Conservation (phyloP, 352 stramenopile species). For the Phytophthora sojae region DNA sequence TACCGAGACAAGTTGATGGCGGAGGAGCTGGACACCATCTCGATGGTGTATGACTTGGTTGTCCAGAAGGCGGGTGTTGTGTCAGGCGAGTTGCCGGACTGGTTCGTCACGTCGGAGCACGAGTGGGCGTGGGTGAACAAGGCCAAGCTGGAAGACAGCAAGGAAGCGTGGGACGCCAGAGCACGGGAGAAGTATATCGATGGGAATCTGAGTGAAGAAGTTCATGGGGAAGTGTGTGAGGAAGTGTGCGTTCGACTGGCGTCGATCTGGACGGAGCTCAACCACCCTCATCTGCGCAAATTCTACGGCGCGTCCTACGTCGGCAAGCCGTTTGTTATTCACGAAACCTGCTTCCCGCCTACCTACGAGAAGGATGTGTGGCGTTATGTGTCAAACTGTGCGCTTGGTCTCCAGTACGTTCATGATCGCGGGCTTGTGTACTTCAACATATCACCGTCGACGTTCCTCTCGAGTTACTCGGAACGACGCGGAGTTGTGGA, state of each 20-base stretch:
- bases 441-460: not conserved
- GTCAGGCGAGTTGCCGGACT: not conserved
- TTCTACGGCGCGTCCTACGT: not conserved
- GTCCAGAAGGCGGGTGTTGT: not conserved
- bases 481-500: not conserved
- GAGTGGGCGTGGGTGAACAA: not conserved
- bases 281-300: not conserved
- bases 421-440: not conserved
- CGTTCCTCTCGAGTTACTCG: not conserved
- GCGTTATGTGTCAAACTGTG: not conserved
- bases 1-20: constrained; percentile 1
- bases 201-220: not conserved
- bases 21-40: not conserved
- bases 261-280: not conserved
- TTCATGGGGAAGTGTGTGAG: not conserved
- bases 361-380: not conserved
- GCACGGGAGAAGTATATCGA: not conserved
- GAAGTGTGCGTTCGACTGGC: not conserved
- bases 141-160: not conserved
- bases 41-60: not conserved
- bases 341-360: not conserved
- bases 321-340: not conserved
- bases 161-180: not conserved
- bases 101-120: not conserved
- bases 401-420: not conserved